Evolutionary conservation across 768 basidiomycete genomes (phyloP).

Genomic region (Boletus rex-veris): DNA sequence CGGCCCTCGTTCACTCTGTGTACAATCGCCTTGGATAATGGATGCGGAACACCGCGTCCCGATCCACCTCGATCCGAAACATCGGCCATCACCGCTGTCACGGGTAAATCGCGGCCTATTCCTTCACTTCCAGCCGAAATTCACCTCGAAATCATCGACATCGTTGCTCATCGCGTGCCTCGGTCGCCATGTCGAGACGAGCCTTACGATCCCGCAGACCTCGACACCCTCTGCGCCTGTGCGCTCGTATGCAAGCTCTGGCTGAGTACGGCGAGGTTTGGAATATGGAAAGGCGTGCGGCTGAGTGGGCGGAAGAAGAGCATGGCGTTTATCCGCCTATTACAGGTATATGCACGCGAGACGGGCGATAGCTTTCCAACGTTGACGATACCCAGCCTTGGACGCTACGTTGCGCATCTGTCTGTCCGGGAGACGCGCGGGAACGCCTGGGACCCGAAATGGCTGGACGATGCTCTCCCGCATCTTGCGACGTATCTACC

Average conservation of each 20-base stretch:
- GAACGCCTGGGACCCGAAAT: constrained; percentile 32
- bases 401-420: constrained; percentile 45
- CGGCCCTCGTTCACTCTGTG: constrained; percentile 2
- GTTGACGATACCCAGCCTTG: constrained; percentile 49
- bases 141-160: constrained; percentile 30
- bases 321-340: constrained; percentile 18
- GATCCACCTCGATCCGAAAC: not conserved
- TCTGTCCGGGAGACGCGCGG: constrained; percentile 31
- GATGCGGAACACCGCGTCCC: not conserved
- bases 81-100: not conserved
- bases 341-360: constrained; percentile 15
- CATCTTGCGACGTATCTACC: constrained; percentile 19
- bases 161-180: constrained; percentile 18
- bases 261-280: constrained; percentile 22
- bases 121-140: constrained; percentile 29
- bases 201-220: constrained; percentile 14
- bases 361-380: constrained; percentile 25
- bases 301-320: constrained; percentile 18
- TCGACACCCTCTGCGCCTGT: constrained; percentile 22
- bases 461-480: constrained; percentile 31
- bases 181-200: constrained; percentile 5
- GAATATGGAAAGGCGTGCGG: constrained; percentile 25
- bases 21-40: not conserved
- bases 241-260: constrained; percentile 32
- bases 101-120: constrained; percentile 3